Evolutionary conservation across 441 rosid genomes (phyloP), one percentile per base, ranked within the genome.

Genomic region (Populus hybrid): DNA sequence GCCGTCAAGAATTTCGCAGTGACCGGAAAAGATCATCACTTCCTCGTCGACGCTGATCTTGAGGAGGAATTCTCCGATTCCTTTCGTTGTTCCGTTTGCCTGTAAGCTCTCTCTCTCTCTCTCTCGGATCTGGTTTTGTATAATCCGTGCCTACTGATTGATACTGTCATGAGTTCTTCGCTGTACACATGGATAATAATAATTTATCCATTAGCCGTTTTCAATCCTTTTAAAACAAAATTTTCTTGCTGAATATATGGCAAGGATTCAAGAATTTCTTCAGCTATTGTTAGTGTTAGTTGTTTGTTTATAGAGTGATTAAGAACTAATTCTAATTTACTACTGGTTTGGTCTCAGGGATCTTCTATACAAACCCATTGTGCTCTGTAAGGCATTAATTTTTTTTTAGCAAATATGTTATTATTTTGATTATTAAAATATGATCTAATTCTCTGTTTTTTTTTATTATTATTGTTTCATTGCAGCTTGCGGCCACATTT

Each of bases 401-500:
- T 67, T 24, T 64, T 24, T 21, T 64, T 9, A 28, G 29, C 33
- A 53, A 53, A 53, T 53, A 53, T 53, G 61, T 64, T 26, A 9
- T 64, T 28, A 26, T 28, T 64, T 23, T 28, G 28, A 10, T 64
- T 24, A 24, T 24, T 23, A 21, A 59, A 20, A 29, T 61, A 56
- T 6, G 24, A 5, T 24, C 14, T 53, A 8, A 12, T 74, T 72
- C 9, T 50, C 23, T 53, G 7, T 53, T 18, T 50, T 11, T 16
- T 45, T 53, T 16, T n/a, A n/a, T n/a, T n/a, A n/a, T 42, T 42
- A 11, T 42, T 53, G 56, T 53, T 53, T 53, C n/a, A 53, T 72
- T 80, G 85, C 84, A 95, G 99, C 89, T 68, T 95, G 99, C 84
- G 99, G 98, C 74, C 98, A 92, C 71, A 63, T 95, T 31, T 88